Percentiles rank a stretch among this genome's conserved stretches.
phyloP scores from a whole-genome alignment of 345 rosid species.

The Trapa incisa region DNA sequence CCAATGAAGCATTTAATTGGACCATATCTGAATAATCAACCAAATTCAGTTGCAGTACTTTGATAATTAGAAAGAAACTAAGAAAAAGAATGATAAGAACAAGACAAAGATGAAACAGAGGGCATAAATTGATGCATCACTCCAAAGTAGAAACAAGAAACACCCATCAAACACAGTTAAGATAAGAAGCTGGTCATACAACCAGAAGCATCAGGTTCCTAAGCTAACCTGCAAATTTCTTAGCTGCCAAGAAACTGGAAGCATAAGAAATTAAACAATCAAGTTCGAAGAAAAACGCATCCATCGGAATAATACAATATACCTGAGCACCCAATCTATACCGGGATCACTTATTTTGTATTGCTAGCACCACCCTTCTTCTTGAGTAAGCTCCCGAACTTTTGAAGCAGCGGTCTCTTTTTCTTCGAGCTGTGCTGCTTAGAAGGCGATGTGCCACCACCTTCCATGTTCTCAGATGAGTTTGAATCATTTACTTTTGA shows the following conservation, averaged over 20 bases:
- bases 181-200: not conserved
- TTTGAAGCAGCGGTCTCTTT: conserved; percentile 80
- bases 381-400: conserved; percentile 89
- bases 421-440: conserved; percentile 65
- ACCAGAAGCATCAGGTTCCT: not conserved
- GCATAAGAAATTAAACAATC: not conserved
- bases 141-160: not conserved
- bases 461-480: conserved; percentile 42
- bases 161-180: not conserved
- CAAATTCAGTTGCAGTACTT: too few relatives aligned
- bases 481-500: conserved; percentile 52
- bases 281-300: not conserved
- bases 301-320: not conserved
- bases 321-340: not conserved
- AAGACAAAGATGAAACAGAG: too few relatives aligned
- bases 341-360: conserved; percentile 26
- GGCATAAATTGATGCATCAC: not conserved
- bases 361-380: conserved; percentile 56
- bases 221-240: not conserved
- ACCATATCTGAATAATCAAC: too few relatives aligned
- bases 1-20: too few relatives aligned
- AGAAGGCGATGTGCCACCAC: conserved; percentile 30
- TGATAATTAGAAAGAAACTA: too few relatives aligned
- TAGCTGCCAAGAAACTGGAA: not conserved
- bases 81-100: too few relatives aligned